Evolutionary conservation across 495 filamentous ascomycete species (phyloP), one percentile per base, ranked within the genome.

Genomic region (Venustampulla echinocandica): DNA sequence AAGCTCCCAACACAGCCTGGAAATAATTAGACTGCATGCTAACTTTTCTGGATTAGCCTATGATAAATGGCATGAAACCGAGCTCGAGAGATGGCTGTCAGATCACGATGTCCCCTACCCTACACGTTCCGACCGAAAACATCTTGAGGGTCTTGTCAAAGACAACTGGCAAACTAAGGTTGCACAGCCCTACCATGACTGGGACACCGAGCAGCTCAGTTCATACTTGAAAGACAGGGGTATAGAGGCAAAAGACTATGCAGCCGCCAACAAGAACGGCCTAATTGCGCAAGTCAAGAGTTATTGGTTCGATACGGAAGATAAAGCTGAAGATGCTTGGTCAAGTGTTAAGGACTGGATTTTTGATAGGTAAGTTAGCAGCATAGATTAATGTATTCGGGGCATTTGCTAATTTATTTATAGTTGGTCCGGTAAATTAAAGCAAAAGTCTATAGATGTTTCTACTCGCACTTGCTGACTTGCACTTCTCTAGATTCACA

Each of bases 21-120:
- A n/a, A n/a, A n/a, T n/a, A n/a, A n/a, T n/a, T n/a, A n/a, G n/a
- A n/a, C n/a, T n/a, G n/a, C n/a, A n/a, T n/a, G n/a, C n/a, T n/a
- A n/a, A 60, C 40, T 10, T 2, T 10, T n/a, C n/a, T 28, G 14
- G 2, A 15, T 1, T 58, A 95, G 92, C 81, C 4, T 98, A 97
- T 75, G 95, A 96, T 70, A 96, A 90, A 62, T 98, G 92, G 92
- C 90, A 97, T 61, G 82, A 96, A 69, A 95, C 87, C 5, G 92
- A 98, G 71, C 77, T 98, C 10, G 90, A 98, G 70, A 76, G 92
- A 57, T 98, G 92, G 92, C 82, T 98, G 47, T 85, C 85, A 19
- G 92, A 98, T 56, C 79, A 98, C 67, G 77, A 93, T 64, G 76
- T 98, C 46, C 87, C 89, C 6, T 88, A 90, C 57, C 83, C 87